Conservation (phyloP, 176 grass and related monocot species). For the Cymbopogon citratus region DNA sequence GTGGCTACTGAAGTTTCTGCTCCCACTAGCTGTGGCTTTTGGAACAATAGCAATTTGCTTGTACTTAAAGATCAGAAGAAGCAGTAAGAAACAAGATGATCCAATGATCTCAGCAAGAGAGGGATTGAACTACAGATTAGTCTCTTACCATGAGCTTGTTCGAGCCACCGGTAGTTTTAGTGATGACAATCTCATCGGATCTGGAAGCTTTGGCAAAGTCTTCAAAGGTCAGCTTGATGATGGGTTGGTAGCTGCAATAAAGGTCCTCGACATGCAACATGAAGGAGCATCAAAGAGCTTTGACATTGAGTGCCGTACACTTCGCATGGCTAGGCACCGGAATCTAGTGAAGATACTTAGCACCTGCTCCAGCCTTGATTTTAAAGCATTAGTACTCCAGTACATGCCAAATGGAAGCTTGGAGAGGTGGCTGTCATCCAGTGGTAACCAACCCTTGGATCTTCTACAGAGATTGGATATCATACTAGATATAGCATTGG, state of each 20-base stretch:
- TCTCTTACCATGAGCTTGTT: not conserved
- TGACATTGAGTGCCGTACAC: not conserved
- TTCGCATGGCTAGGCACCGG: not conserved
- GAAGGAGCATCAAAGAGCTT: not conserved
- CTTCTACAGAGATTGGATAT: not conserved
- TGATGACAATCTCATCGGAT: not conserved
- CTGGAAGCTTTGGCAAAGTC: not conserved
- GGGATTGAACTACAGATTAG: not conserved
- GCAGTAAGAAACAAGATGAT: too few relatives aligned
- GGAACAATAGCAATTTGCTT: too few relatives aligned
- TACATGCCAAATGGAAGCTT: not conserved
- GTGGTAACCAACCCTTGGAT: not conserved
- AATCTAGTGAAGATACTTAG: not conserved
- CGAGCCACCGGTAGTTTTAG: not conserved
- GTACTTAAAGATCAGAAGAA: too few relatives aligned
- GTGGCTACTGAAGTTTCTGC: too few relatives aligned
- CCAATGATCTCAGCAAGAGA: too few relatives aligned
- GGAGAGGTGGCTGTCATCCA: not conserved
- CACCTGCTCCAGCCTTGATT: not conserved
- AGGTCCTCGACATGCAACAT: not conserved
- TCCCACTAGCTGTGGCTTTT: too few relatives aligned
- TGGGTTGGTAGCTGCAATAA: not conserved
- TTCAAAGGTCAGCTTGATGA: not conserved
- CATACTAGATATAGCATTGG: not conserved
- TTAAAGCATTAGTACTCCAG: not conserved